Conservation (phyloP, 306 rosid species). For the Malus sylvestris region DNA sequence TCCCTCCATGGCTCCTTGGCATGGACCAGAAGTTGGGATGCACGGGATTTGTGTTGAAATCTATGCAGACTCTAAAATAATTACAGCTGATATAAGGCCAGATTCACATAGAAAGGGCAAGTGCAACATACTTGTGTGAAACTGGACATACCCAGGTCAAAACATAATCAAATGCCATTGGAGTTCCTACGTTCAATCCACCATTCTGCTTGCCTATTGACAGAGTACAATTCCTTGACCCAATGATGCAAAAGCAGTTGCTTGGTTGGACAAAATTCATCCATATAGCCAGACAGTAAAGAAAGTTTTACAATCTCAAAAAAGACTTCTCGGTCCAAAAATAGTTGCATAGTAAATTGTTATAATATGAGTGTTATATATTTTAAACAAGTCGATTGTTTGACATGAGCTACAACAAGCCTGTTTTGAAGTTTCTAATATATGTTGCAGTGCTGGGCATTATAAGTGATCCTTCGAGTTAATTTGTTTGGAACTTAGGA, state of each 20-base stretch:
- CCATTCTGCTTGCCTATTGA: not conserved
- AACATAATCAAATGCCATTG: not conserved
- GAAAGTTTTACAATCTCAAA: not conserved
- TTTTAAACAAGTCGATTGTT: too few relatives aligned
- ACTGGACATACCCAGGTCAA: not conserved
- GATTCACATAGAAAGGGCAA: not conserved
- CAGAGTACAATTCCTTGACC: not conserved
- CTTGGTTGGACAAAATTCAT: not conserved
- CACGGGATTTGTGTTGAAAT: not conserved
- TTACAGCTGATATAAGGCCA: not conserved
- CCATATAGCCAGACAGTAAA: not conserved
- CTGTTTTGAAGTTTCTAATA: not conserved
- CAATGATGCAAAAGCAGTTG: not conserved
- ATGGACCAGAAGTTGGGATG: too few relatives aligned
- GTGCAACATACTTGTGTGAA: not conserved
- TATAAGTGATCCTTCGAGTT: not conserved
- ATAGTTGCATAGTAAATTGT: not conserved
- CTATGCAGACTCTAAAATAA: not conserved
- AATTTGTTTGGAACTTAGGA: not conserved
- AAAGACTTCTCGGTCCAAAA: not conserved
- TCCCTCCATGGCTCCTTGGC: not conserved
- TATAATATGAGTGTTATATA: not conserved
- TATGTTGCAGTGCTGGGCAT: not conserved
- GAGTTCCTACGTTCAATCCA: not conserved
- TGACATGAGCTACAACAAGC: not conserved